Percentiles rank a stretch among this genome's conserved stretches.
Conservation (phyloP, 2,329 filamentous ascomycete genomes). For the Nothopassalora personata region DNA sequence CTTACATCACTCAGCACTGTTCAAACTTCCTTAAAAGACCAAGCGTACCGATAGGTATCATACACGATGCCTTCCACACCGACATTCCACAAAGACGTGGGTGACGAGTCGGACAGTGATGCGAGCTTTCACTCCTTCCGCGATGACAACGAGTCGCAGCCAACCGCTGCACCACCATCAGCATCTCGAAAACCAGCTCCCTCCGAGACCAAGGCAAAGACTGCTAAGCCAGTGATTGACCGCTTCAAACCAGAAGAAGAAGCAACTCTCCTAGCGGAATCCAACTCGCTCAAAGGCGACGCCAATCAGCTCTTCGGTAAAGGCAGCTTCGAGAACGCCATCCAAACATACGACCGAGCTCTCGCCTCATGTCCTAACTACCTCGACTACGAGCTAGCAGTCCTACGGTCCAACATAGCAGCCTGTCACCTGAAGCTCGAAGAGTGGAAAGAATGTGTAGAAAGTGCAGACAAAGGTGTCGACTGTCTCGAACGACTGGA, state of each 20-base stretch:
- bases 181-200: slow-evolving; percentile 2
- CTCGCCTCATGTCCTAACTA: slow-evolving; percentile 74
- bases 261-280: slow-evolving; percentile 60
- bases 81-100: slow-evolving; percentile 10
- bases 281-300: slow-evolving; percentile 64
- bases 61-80: slow-evolving; percentile 1
- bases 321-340: slow-evolving; percentile 67
- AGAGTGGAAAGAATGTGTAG: slow-evolving; percentile 79
- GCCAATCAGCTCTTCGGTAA: slow-evolving; percentile 77
- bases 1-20: slow-evolving; percentile 10
- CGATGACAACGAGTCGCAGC: slow-evolving; percentile 18
- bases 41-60: background rate
- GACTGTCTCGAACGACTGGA: slow-evolving; percentile 64
- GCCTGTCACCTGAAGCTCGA: slow-evolving; percentile 81
- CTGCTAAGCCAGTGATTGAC: slow-evolving; percentile 12
- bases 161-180: slow-evolving; percentile 11
- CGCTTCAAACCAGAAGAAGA: slow-evolving; percentile 42
- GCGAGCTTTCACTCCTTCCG: slow-evolving; percentile 32
- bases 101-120: slow-evolving; percentile 25
- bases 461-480: slow-evolving; percentile 65
- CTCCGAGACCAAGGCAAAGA: background rate
- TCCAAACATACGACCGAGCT: slow-evolving; percentile 77
- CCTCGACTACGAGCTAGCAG: slow-evolving; percentile 80
- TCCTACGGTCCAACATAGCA: slow-evolving; percentile 81
- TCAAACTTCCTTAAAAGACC: background rate